These are phyloP conservation scores for Cynara cardunculus DNA, from an alignment of 129 eudicot genomes.

Conservation along the genomic window DNA sequence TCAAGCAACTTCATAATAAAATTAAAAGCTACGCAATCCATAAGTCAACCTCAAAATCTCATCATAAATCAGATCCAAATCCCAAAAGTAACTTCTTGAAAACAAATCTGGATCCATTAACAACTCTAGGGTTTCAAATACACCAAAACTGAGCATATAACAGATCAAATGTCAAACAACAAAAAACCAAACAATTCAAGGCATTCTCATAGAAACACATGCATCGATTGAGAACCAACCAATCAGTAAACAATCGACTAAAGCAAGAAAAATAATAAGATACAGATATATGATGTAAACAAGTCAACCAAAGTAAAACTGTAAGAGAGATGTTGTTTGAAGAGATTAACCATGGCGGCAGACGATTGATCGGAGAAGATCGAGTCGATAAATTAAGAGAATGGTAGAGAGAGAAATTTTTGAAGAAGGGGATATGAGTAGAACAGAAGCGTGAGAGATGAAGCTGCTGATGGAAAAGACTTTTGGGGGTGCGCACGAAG, in stretches of 20 bases:
- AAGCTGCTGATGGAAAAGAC: neutral
- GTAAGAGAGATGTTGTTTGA: neutral
- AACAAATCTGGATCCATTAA: conserved; percentile 2
- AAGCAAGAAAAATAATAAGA: neutral
- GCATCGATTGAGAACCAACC: neutral
- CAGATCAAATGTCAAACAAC: neutral
- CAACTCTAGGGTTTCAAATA: conserved; percentile 25
- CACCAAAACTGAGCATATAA: neutral
- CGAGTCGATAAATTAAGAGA: neutral
- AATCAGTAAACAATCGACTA: neutral
- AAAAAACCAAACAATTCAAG: conserved; percentile 4
- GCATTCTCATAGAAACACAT: conserved; percentile 3
- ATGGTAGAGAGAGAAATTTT: conserved; percentile 18
- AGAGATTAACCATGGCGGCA: conserved; percentile 30
- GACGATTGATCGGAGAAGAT: conserved; percentile 32
- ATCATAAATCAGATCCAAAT: conserved; percentile 10
- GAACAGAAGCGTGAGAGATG: conserved; percentile 12
- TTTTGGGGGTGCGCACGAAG: conserved; percentile 18
- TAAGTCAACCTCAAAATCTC: neutral
- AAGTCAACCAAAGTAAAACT: conserved; percentile 18
- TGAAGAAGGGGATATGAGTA: neutral
- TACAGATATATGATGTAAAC: neutral
- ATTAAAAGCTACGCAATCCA: neutral
- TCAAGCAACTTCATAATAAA: neutral
- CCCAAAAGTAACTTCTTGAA: neutral